Evolutionary conservation across 2,329 filamentous ascomycete genomes (phyloP).

Genomic region (Anisogramma anomala): DNA sequence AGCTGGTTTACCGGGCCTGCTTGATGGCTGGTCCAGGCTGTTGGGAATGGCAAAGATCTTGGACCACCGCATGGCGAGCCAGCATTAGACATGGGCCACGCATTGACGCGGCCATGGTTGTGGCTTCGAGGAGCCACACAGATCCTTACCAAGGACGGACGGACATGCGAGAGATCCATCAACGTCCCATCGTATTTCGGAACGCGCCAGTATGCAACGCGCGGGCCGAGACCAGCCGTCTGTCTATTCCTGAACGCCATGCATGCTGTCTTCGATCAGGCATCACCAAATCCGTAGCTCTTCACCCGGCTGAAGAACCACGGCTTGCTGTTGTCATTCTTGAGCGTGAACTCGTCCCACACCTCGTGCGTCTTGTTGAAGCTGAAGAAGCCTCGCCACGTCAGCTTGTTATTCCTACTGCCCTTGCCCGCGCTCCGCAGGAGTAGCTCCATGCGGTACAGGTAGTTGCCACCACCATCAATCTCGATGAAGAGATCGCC

Average conservation of each 20-base stretch:
- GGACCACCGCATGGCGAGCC: too few relatives aligned
- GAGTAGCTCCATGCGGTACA: slow-evolving; percentile 69
- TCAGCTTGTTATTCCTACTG: slow-evolving; percentile 70
- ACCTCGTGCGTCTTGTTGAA: slow-evolving; percentile 85
- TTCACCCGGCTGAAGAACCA: slow-evolving; percentile 57
- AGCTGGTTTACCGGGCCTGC: too few relatives aligned
- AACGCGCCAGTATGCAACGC: too few relatives aligned
- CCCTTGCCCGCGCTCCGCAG: slow-evolving; percentile 53
- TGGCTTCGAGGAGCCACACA: too few relatives aligned
- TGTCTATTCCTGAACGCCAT: too few relatives aligned
- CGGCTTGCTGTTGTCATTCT: slow-evolving; percentile 43
- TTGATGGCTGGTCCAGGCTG: too few relatives aligned
- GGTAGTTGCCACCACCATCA: slow-evolving; percentile 69
- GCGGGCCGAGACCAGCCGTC: too few relatives aligned
- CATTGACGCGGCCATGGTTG: too few relatives aligned
- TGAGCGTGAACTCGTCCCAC: slow-evolving; percentile 66
- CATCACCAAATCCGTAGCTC: slow-evolving; percentile 43
- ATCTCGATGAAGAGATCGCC: slow-evolving; percentile 75
- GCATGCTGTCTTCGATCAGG: not conserved
- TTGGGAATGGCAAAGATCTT: too few relatives aligned
- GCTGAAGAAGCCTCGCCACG: slow-evolving; percentile 84
- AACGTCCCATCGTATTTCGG: too few relatives aligned
- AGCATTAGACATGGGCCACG: not conserved
- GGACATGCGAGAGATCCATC: too few relatives aligned
- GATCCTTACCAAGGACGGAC: too few relatives aligned